Evolutionary conservation across 805 yeast genomes (phyloP).

Genomic region (Ogataea nakhonphanomensis): DNA sequence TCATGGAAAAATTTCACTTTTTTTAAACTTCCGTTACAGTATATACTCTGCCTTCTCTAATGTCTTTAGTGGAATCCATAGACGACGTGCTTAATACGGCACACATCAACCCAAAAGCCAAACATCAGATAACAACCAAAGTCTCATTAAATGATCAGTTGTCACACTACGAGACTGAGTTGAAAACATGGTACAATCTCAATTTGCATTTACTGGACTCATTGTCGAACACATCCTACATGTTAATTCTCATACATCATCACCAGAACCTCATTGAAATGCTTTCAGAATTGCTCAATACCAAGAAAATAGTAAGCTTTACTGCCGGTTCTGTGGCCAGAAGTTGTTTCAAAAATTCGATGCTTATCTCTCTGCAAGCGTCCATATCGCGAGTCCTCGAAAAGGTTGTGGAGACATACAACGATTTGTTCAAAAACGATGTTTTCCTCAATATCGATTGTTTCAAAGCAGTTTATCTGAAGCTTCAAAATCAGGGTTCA

Average conservation of each 20-base stretch:
- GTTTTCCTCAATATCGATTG: conserved; percentile 11
- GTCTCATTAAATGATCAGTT: conserved; percentile 5
- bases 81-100: neutral
- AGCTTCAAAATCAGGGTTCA: conserved; percentile 1
- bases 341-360: conserved; percentile 17
- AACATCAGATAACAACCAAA: too few relatives aligned
- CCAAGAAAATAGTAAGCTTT: conserved; percentile 11
- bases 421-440: conserved; percentile 15
- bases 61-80: conserved; percentile 1
- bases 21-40: too few relatives aligned
- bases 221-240: conserved; percentile 10
- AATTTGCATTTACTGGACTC: conserved; percentile 16
- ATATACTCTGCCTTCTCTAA: neutral
- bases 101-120: too few relatives aligned
- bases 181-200: conserved; percentile 20
- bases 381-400: conserved; percentile 1
- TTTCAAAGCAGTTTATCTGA: conserved; percentile 8
- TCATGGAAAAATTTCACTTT: too few relatives aligned
- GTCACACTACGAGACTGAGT: conserved; percentile 9
- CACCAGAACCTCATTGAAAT: conserved; percentile 11
- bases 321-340: conserved; percentile 13
- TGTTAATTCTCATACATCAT: conserved; percentile 11
- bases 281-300: conserved; percentile 12
- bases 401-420: conserved; percentile 3
- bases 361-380: conserved; percentile 7